A percentile compares a stretch with the other conserved stretches of the same genome.
Conservation (phyloP, 495 filamentous ascomycete species). For the Parachaetomium inaequale region DNA sequence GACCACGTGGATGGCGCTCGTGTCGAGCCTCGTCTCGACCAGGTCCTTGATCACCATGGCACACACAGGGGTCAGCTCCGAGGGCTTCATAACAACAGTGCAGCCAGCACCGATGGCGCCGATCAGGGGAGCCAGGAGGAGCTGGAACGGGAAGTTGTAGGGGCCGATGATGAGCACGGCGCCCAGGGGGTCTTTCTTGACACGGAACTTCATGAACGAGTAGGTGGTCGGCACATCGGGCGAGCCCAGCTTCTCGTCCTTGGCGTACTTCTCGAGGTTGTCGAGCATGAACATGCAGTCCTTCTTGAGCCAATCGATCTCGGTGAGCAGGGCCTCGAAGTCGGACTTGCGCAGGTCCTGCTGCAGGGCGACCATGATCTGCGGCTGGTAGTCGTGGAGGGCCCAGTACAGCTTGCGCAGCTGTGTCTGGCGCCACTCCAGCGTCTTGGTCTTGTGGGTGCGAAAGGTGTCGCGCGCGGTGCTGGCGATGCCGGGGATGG, state of each 20-base stretch:
- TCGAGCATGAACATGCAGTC: slow-evolving; percentile 73
- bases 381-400: slow-evolving; percentile 68
- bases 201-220: slow-evolving; percentile 64
- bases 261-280: slow-evolving; percentile 74
- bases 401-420: slow-evolving; percentile 93
- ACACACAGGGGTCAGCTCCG: slow-evolving; percentile 69
- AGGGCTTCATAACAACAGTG: slow-evolving; percentile 85
- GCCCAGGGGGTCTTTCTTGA: slow-evolving; percentile 87
- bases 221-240: slow-evolving; percentile 65
- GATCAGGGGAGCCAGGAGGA: slow-evolving; percentile 72
- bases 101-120: slow-evolving; percentile 92
- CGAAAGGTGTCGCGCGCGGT: slow-evolving; percentile 61
- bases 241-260: slow-evolving; percentile 64
- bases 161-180: slow-evolving; percentile 81
- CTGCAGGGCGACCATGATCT: slow-evolving; percentile 65
- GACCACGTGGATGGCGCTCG: slow-evolving; percentile 68
- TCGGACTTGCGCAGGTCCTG: slow-evolving; percentile 69
- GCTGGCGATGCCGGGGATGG: slow-evolving; percentile 58
- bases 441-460: slow-evolving; percentile 72
- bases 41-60: slow-evolving; percentile 78
- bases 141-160: slow-evolving; percentile 87
- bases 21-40: slow-evolving; percentile 69
- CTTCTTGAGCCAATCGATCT: slow-evolving; percentile 68
- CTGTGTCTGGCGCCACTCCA: slow-evolving; percentile 79
- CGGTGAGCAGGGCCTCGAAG: slow-evolving; percentile 67